Evolutionary conservation across 2,329 filamentous ascomycete species (phyloP), one percentile per base, ranked within the genome.

Genomic region (Fusarium tricinctum): DNA sequence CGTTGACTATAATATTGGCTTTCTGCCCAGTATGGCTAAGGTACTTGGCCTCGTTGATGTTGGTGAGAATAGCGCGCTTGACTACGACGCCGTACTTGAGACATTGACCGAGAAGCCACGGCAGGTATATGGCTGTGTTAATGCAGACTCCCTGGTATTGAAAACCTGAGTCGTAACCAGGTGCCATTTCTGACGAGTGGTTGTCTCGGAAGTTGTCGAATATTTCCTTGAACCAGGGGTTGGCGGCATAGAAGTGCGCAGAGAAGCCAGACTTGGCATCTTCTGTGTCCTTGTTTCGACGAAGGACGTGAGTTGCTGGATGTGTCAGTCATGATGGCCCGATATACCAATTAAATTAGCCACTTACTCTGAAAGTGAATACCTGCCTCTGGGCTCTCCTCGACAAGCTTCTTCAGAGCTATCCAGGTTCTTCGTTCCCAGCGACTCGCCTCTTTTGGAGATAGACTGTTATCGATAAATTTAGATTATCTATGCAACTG

Each of bases 131-230:
- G 39, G 92, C 88, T 0, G 92, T 92, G 81, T 98, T 97, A 77
- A 97, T 95, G 80, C 94, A 97, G 17, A 97, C 89, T 1, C 92
- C 95, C 10, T 88, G 93, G 78, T 96, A 97, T 53, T 86, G 83
- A 47, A 88, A 92, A 15, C 89, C 94, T 9, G 90, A 91, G 62
- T 93, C 90, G 51, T 90, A 87, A 15, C 87, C 92, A 0, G 81
- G 71, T 0, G 88, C 86, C 1, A 97, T 81, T 69, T 91, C 84
- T 3, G 81, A 78, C 26, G 84, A 77, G 3, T 84, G 74, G 4
- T 94, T 79, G 53, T 88, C 81, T 60, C 87, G 86, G 78, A 90
- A 95, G 79, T 95, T 88, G 12, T 90, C 89, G 47, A 91, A 86
- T 7, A 93, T 79, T 52, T 90, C 82, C 74, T 88, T 89, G 80